Percentiles rank a stretch among this genome's conserved stretches.
These are phyloP conservation scores for Arthrobotrys megalospora DNA, from an alignment of 2,329 filamentous ascomycete genomes.

Conservation along the genomic window DNA sequence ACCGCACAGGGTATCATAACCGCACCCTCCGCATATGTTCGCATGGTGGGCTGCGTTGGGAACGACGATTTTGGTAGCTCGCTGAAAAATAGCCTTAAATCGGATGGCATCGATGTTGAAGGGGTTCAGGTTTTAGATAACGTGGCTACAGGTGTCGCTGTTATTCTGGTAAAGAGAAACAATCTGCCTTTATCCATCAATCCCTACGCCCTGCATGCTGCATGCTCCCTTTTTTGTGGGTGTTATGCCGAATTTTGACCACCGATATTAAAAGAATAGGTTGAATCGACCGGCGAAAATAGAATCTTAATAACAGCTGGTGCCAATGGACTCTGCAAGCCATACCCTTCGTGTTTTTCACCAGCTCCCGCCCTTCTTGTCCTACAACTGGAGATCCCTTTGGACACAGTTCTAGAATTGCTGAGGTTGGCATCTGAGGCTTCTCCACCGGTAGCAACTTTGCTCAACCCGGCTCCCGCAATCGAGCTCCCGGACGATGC, in stretches of 20 bases:
- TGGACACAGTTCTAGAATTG: slow-evolving; percentile 76
- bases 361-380: slow-evolving; percentile 76
- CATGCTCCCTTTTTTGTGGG: not conserved
- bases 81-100: slow-evolving; percentile 74
- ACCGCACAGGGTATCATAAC: slow-evolving; percentile 46
- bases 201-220: not conserved
- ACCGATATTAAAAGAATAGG: slow-evolving; percentile 37
- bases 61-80: slow-evolving; percentile 76
- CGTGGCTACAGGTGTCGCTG: slow-evolving; percentile 78
- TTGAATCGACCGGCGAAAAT: slow-evolving; percentile 81
- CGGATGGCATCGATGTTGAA: slow-evolving; percentile 75
- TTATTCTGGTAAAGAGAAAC: slow-evolving; percentile 74
- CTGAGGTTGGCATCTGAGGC: slow-evolving; percentile 71
- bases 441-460: slow-evolving; percentile 63
- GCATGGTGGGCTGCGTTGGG: slow-evolving; percentile 83
- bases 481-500: slow-evolving; percentile 77
- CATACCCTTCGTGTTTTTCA: slow-evolving; percentile 61
- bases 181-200: too few relatives aligned
- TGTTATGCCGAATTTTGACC: slow-evolving; percentile 4
- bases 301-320: slow-evolving; percentile 81
- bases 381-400: slow-evolving; percentile 83
- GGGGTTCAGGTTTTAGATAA: slow-evolving; percentile 70
- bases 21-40: slow-evolving; percentile 68
- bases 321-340: slow-evolving; percentile 74
- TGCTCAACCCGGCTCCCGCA: slow-evolving; percentile 90